Conservation (phyloP, 2,329 filamentous ascomycete species). For the Fusarium robinianum region DNA sequence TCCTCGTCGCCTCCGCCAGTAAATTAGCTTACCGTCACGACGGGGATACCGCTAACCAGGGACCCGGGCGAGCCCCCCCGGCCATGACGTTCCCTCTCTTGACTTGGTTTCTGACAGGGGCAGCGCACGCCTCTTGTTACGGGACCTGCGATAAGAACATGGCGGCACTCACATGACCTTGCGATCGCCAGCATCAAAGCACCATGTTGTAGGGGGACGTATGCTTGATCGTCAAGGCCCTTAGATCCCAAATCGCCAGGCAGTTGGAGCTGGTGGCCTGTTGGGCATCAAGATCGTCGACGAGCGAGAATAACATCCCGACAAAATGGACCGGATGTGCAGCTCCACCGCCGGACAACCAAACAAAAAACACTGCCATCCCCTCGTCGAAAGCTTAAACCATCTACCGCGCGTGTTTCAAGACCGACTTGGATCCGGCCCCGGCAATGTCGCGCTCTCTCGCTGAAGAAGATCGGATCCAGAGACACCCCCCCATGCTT, state of each 20-base stretch:
- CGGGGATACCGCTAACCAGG: too few relatives aligned
- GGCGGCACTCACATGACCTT: too few relatives aligned
- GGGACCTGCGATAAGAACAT: not conserved
- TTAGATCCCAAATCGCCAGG: too few relatives aligned
- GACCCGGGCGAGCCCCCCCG: too few relatives aligned
- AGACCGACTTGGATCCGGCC: not conserved
- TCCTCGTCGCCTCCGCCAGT: conserved; percentile 8
- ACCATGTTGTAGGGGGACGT: not conserved
- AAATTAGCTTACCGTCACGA: not conserved
- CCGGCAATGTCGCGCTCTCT: not conserved
- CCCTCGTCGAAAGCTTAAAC: conserved; percentile 25
- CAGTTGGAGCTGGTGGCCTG: too few relatives aligned
- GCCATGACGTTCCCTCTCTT: too few relatives aligned
- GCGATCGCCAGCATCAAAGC: conserved; percentile 6
- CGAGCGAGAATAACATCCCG: conserved; percentile 14
- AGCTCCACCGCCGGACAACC: not conserved
- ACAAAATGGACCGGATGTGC: conserved; percentile 13
- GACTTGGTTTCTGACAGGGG: too few relatives aligned
- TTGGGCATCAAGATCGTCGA: conserved; percentile 28
- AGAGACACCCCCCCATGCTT: conserved; percentile 1
- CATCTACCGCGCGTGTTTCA: conserved; percentile 3
- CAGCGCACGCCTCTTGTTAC: too few relatives aligned
- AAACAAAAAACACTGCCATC: conserved; percentile 7
- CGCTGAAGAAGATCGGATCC: conserved; percentile 2
- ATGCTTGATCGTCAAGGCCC: too few relatives aligned